phyloP scores from a whole-genome alignment of 208 protist genomes.

The Borovskyia barvae region DNA sequence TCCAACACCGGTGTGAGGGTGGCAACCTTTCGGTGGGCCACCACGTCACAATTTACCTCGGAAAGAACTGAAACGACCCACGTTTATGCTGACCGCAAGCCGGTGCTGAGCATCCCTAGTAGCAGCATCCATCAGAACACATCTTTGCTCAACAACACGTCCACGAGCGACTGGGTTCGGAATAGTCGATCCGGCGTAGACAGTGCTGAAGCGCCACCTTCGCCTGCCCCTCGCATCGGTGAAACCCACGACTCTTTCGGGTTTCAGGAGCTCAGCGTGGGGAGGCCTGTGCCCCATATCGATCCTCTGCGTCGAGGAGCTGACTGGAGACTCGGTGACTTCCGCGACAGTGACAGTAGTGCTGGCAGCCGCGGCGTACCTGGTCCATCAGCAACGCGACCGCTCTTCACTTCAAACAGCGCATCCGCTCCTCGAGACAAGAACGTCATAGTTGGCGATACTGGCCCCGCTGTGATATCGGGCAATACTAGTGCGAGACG shows the following conservation, averaged over 20 bases:
- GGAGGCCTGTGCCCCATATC: too few relatives aligned
- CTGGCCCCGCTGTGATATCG: slow-evolving; percentile 1
- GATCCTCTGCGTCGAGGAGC: too few relatives aligned
- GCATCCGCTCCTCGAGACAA: slow-evolving; percentile 9
- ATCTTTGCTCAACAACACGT: slow-evolving; percentile 25
- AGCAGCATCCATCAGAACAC: slow-evolving; percentile 22
- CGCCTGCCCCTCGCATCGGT: slow-evolving; percentile 12
- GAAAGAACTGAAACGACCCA: too few relatives aligned
- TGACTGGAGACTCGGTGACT: too few relatives aligned
- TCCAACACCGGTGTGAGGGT: too few relatives aligned
- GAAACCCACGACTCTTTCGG: too few relatives aligned
- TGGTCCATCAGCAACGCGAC: slow-evolving; percentile 13
- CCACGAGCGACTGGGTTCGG: slow-evolving; percentile 7
- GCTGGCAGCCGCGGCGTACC: slow-evolving; percentile 3
- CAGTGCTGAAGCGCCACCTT: slow-evolving; percentile 4
- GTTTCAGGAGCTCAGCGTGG: too few relatives aligned
- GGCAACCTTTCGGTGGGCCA: background rate
- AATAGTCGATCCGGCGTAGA: background rate
- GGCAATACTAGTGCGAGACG: too few relatives aligned
- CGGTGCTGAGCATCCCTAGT: background rate
- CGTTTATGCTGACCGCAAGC: too few relatives aligned
- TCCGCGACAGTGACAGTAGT: background rate
- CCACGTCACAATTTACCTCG: too few relatives aligned
- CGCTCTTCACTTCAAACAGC: slow-evolving; percentile 21
- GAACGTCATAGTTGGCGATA: slow-evolving; percentile 15